These are phyloP conservation scores for Amaranthus hypochondriacus DNA, from an alignment of 148 eudicot genomes.

Conservation along the genomic window DNA sequence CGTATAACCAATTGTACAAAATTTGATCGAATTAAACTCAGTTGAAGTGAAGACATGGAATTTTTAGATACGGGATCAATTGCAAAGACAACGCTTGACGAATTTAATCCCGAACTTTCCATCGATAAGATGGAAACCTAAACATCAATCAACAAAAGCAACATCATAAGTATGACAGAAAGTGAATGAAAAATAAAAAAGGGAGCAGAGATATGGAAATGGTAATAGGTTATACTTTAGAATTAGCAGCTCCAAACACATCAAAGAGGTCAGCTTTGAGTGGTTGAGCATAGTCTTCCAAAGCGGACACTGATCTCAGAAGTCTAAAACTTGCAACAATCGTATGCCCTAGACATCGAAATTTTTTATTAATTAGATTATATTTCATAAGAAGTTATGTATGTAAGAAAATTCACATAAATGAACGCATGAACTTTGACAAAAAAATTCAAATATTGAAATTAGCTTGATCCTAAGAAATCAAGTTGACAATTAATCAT, in stretches of 20 bases:
- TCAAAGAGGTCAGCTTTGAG: conserved; percentile 68
- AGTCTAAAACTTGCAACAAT: conserved; percentile 80
- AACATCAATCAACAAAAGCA: conserved; percentile 11
- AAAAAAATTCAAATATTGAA: neutral
- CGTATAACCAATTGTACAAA: conserved; percentile 52
- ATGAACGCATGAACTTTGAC: neutral
- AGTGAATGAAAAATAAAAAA: conserved; percentile 5
- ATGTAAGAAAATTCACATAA: neutral
- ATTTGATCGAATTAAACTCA: conserved; percentile 56
- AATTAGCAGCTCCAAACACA: conserved; percentile 49
- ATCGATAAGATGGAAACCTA: conserved; percentile 64
- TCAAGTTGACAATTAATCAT: too few species aligned
- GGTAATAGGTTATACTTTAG: conserved; percentile 46
- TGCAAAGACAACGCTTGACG: conserved; percentile 64
- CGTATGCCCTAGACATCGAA: conserved; percentile 49
- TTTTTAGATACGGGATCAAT: conserved; percentile 56
- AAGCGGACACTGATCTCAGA: conserved; percentile 49
- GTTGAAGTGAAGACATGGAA: conserved; percentile 40
- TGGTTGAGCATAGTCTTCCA: conserved; percentile 48
- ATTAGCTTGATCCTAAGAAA: neutral
- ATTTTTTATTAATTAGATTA: neutral
- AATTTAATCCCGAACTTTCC: conserved; percentile 48
- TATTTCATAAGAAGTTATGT: neutral
- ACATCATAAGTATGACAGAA: conserved; percentile 1
- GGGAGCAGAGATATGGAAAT: conserved; percentile 12